Evolutionary conservation across 495 filamentous ascomycete genomes (phyloP).

Genomic region (Daldinia caldariorum): DNA sequence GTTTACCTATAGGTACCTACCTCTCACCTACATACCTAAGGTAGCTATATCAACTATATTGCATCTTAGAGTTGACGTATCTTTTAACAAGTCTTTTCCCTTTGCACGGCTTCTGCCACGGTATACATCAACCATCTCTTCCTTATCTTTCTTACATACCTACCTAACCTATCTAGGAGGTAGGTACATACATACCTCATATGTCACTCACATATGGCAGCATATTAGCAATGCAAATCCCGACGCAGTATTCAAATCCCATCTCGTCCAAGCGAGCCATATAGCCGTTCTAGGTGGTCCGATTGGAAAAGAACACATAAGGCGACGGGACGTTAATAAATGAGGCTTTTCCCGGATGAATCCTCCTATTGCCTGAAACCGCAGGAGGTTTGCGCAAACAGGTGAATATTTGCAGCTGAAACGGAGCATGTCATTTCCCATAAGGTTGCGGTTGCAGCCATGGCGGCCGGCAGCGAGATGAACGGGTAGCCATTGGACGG

Average conservation of each 20-base stretch:
- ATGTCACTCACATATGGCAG: not conserved
- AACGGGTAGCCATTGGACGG: slow-evolving; percentile 20
- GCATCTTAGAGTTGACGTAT: too few species aligned
- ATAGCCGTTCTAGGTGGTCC: not conserved
- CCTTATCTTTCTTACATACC: too few species aligned
- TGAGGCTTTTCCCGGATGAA: slow-evolving; percentile 15
- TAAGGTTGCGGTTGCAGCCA: slow-evolving; percentile 29
- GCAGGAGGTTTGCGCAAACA: slow-evolving; percentile 22
- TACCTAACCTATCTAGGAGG: too few species aligned
- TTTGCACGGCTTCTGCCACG: not conserved
- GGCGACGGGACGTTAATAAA: slow-evolving; percentile 9
- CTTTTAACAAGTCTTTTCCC: not conserved
- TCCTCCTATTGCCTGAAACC: slow-evolving; percentile 40
- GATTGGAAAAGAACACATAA: not conserved
- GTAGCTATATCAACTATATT: too few species aligned
- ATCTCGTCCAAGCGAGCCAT: slow-evolving; percentile 6
- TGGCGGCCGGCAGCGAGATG: slow-evolving; percentile 23
- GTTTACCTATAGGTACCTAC: too few species aligned
- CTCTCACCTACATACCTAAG: too few species aligned
- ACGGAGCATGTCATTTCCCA: slow-evolving; percentile 32
- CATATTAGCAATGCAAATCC: not conserved
- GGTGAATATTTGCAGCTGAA: slow-evolving; percentile 34
- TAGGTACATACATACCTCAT: not conserved
- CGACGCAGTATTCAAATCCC: slow-evolving; percentile 5
- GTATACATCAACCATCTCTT: not conserved